Evolutionary conservation across 208 protist genomes (phyloP), one percentile per base, ranked within the genome.

Genomic region (Herpetomonas samuelpessoai): DNA sequence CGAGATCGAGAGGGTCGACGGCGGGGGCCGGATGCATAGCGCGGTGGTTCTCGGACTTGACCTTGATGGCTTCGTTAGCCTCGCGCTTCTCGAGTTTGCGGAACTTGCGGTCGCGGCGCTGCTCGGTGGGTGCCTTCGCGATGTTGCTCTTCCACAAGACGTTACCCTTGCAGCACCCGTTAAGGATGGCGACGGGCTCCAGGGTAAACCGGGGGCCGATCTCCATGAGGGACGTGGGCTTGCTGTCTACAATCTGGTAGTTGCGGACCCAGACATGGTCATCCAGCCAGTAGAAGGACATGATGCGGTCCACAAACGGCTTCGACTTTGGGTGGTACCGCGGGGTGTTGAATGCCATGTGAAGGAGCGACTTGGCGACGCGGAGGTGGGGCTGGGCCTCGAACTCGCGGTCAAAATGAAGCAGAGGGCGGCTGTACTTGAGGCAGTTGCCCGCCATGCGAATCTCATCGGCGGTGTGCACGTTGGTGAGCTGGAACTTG

Each of bases 401-500:
- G 69, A 99, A 99, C 41, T 81, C 78, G 57, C 86, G 69, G 73
- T 99, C 98, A 71, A 99, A 99, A 57, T 94, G 91, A 0, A 99
- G 75, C 0, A 99, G 75, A 16, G 98, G 97, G 29, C 98, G 81
- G 28, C 90, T 97, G 55, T 93, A 98, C 71, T 98, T 97, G 38
- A 99, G 83, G 76, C 92, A 98, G 80, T 99, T 99, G 35, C 98
- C 98, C 14, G 97, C 97, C 74, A 99, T 82, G 45, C 98, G 95
- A 52, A 99, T 82, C 74, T 99, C 98, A 31, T 97, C 85, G 64
- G 99, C 97, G 12, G 97, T 99, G 82, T 98, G 93, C 10, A 99
- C 79, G 82, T 98, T 99, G 30, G 74, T 81, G 7, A 99, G 70
- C 49, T 97, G 80, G 65, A 99, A 91, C 79, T 98, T 98, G 30